Evolutionary conservation across 352 stramenopile species (phyloP), one percentile per base, ranked within the genome.

Genomic region (Pythium aphanidermatum): DNA sequence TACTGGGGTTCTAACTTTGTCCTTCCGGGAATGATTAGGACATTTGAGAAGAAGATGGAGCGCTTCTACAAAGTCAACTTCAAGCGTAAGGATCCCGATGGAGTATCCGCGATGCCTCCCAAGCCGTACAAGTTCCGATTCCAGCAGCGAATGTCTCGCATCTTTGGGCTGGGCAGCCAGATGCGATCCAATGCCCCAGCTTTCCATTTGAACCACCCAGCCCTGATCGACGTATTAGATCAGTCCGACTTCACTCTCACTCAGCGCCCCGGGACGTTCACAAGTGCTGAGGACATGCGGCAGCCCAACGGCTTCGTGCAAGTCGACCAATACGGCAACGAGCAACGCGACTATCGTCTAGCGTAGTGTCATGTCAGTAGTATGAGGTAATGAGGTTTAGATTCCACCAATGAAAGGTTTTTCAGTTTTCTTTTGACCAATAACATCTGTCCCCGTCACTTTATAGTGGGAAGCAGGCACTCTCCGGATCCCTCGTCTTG

Each of bases 101-200:
- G 86, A 14, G 77, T 96, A 34, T 94, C 80, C 2, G 86, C 86
- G 13, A 74, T 94, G 58, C 78, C 83, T 9, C 84, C 86, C 5
- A 92, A 93, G 63, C 79, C 81, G 23, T 96, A 96, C 60, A 92
- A 91, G 61, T 88, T 92, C 55, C 84, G 86, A 2, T 96, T 96
- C 58, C 83, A 95, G 64, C 80, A 95, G 51, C 91, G 91, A 35
- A 92, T 92, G 83, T 91, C 75, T 20, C 80, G 83, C 45, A 90
- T 95, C 44, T 95, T 95, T 41, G 80, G 75, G 14, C 57, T 94
- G 28, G 74, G 64, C 30, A 83, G 56, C 26, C 73, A 87, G 49
- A 72, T 56, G 26, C 76, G 80, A 19, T 61, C 65, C 0, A 83
- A 92, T 47, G 65, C 73, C 23, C 75, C 73, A 12, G 72, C 69